Evolutionary conservation across 2,329 filamentous ascomycete genomes (phyloP).

Genomic region (Furcasterigmium furcatum): DNA sequence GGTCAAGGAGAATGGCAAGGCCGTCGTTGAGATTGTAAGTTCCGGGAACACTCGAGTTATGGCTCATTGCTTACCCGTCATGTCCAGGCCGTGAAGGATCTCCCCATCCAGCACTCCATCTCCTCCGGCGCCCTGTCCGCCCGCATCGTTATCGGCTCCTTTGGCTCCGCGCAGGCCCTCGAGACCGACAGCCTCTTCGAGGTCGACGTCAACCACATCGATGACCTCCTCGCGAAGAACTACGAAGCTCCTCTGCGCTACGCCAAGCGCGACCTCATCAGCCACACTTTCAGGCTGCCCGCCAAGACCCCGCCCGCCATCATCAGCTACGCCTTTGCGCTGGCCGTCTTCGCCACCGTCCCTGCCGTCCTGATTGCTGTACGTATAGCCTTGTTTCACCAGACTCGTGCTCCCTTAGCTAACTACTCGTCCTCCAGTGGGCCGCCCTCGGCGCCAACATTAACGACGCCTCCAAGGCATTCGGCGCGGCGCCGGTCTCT

Average conservation of each 20-base stretch:
- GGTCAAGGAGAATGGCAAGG: slow-evolving; percentile 86
- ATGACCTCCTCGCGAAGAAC: slow-evolving; percentile 49
- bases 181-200: slow-evolving; percentile 66
- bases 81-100: slow-evolving; percentile 77
- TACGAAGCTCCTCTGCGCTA: slow-evolving; percentile 75
- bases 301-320: slow-evolving; percentile 77
- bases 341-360: slow-evolving; percentile 69
- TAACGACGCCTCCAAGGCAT: slow-evolving; percentile 70
- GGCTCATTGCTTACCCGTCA: not conserved
- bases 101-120: slow-evolving; percentile 77
- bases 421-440: slow-evolving; percentile 57
- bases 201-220: slow-evolving; percentile 62
- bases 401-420: slow-evolving; percentile 10
- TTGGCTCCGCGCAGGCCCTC: slow-evolving; percentile 69
- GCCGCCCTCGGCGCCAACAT: slow-evolving; percentile 77
- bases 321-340: slow-evolving; percentile 74
- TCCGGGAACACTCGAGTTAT: slow-evolving; percentile 1
- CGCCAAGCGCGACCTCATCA: slow-evolving; percentile 78
- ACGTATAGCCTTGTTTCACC: slow-evolving; percentile 29
- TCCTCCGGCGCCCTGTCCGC: slow-evolving; percentile 68
- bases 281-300: slow-evolving; percentile 83
- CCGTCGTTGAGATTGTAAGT: slow-evolving; percentile 77
- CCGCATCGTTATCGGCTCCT: slow-evolving; percentile 82
- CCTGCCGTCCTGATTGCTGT: slow-evolving; percentile 71
- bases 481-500: slow-evolving; percentile 73